Percentiles rank a stretch among this genome's conserved stretches.
phyloP scores from a whole-genome alignment of 139 green algal genomes.

The Dunaliella sp. region DNA sequence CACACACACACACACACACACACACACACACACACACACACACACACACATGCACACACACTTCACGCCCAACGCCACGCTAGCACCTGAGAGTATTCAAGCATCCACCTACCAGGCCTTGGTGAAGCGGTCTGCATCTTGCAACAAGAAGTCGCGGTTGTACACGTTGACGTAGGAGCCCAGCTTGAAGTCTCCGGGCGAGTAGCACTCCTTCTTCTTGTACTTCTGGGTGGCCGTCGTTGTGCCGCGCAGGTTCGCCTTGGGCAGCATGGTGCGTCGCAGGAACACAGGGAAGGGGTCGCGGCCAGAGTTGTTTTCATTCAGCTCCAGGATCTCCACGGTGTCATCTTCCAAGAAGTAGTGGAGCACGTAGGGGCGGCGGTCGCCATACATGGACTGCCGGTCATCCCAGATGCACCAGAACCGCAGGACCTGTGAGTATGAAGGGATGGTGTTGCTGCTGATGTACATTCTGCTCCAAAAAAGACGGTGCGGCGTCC shows the following conservation, averaged over 20 bases:
- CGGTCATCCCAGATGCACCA: constrained; percentile 86
- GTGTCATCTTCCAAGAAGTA: constrained; percentile 93
- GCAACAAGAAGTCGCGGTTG: constrained; percentile 76
- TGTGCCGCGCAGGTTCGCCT: constrained; percentile 30
- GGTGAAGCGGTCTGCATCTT: constrained; percentile 88
- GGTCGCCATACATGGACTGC: constrained; percentile 73
- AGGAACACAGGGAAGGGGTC: constrained; percentile 88
- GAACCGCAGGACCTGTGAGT: constrained; percentile 44
- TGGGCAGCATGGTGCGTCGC: constrained; percentile 71
- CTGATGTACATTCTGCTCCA: no score
- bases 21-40: background rate
- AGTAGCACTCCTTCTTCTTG: constrained; percentile 60
- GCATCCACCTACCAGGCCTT: constrained; percentile 27
- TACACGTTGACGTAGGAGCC: constrained; percentile 72
- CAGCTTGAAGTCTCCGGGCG: constrained; percentile 74
- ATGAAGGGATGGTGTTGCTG: no score
- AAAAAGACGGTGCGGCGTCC: no score
- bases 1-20: no score
- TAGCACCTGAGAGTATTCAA: background rate
- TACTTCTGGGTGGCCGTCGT: constrained; percentile 8
- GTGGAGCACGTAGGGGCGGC: constrained; percentile 84
- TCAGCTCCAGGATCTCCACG: constrained; percentile 87
- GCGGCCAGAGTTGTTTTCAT: constrained; percentile 78
- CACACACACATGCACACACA: background rate
- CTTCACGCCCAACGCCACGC: background rate